Evolutionary conservation across 305 asterid genomes (phyloP), one percentile per base, ranked within the genome.

Genomic region (Ajuga reptans): DNA sequence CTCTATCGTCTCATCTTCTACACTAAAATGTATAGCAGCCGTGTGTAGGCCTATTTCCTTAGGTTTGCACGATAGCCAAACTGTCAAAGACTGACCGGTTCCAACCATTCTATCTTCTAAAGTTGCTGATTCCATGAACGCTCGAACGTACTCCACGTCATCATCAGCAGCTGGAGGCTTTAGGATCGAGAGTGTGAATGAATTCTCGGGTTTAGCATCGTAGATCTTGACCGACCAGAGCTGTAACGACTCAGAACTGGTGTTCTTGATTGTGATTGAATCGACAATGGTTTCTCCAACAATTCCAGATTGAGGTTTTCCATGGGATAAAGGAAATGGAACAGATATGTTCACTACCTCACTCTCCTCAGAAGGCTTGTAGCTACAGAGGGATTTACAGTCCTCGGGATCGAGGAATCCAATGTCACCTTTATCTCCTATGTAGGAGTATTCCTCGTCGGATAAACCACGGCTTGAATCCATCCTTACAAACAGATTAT

Each of bases 1-100:
- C 66, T 93, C 99, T 37, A 93, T 85, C 3, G 80, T 78, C 72
- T 93, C 97, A 9, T 91, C 89, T 0, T 84, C 93, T n/a, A 85
- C 85, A n/a, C 47, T 79, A 56, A 93, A 77, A 73, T 89, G 96
- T 69, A 93, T 86, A 34, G 97, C 94, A 16, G 97, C 82, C 5
- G 84, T 55, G 74, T 89, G 86, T 77, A 93, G 59, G 55, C 97
- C 99, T 29, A 86, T 83, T 77, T 83, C 91, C 79, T 91, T 89
- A 9, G 97, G 89, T 76, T 93, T 91, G 83, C 99, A 93, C 8
- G 91, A 87, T 46, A 93, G 39, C 97, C 97, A 93, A 56, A 89
- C 41, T 0, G 81, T 86, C 33, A 91, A 68, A 60, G 81, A 55
- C 43, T 77, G 85, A 27, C 78, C 79, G 0, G 88, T 57, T 62